Percentiles rank a stretch among this genome's conserved stretches.
Evolutionary conservation across 768 basidiomycete genomes (phyloP).

Genomic region (Suillus spraguei): DNA sequence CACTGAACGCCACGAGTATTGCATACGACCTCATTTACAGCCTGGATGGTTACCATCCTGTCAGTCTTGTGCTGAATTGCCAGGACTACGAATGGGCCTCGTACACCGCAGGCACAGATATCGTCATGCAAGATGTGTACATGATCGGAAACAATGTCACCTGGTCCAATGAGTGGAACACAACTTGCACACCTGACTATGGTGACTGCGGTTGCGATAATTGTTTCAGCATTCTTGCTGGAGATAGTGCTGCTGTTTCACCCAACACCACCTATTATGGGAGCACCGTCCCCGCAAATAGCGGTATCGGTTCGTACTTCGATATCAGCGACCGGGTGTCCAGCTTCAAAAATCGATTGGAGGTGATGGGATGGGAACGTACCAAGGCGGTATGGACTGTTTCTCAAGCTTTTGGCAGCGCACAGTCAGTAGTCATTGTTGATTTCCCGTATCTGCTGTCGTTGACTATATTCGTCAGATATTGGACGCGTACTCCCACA

Average conservation of each 20-base stretch:
- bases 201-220: conserved; percentile 78
- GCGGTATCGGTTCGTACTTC: conserved; percentile 46
- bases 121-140: conserved; percentile 67
- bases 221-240: conserved; percentile 49
- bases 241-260: conserved; percentile 36
- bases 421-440: conserved; percentile 28
- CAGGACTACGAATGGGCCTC: conserved; percentile 64
- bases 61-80: conserved; percentile 66
- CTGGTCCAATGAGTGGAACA: conserved; percentile 61
- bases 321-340: conserved; percentile 73
- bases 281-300: conserved; percentile 30
- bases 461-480: conserved; percentile 44
- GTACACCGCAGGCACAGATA: conserved; percentile 66
- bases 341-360: conserved; percentile 59
- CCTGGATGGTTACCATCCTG: conserved; percentile 68
- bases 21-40: conserved; percentile 60
- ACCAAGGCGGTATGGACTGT: conserved; percentile 79
- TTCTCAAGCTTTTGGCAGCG: conserved; percentile 73
- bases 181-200: conserved; percentile 62
- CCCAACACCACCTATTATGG: conserved; percentile 26
- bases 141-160: conserved; percentile 60
- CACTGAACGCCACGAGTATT: conserved; percentile 53
- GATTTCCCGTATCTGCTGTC: neutral
- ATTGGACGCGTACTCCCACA: conserved; percentile 64
- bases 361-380: conserved; percentile 67